phyloP scores from a whole-genome alignment of 2,329 filamentous ascomycete genomes.

The Truncatella angustata region DNA sequence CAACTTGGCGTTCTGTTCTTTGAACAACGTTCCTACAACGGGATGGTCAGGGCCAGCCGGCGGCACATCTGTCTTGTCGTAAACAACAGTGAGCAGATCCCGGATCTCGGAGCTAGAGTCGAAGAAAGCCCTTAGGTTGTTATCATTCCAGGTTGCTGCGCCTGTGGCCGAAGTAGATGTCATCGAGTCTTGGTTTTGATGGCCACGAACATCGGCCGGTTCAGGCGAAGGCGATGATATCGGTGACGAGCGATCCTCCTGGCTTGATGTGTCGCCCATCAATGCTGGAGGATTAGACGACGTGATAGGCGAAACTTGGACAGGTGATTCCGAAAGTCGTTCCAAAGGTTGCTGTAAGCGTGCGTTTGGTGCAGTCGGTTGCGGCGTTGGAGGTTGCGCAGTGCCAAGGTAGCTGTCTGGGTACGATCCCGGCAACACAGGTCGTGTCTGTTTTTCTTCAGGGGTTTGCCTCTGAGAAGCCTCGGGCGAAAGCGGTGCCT shows the following conservation, averaged over 20 bases:
- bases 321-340: slow-evolving; percentile 65
- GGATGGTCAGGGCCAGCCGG: slow-evolving; percentile 84
- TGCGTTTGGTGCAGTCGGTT: slow-evolving; percentile 31
- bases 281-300: slow-evolving; percentile 61
- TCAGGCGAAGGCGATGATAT: slow-evolving; percentile 65
- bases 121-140: slow-evolving; percentile 81
- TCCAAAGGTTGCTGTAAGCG: slow-evolving; percentile 30
- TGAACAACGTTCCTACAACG: slow-evolving; percentile 75
- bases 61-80: slow-evolving; percentile 82
- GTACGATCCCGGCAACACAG: slow-evolving; percentile 38
- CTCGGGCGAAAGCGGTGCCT: slow-evolving; percentile 4
- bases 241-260: slow-evolving; percentile 62
- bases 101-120: slow-evolving; percentile 86
- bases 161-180: slow-evolving; percentile 56
- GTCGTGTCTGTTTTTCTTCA: slow-evolving; percentile 26
- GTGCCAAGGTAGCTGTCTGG: slow-evolving; percentile 37
- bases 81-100: slow-evolving; percentile 86
- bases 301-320: slow-evolving; percentile 59
- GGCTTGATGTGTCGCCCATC: slow-evolving; percentile 68
- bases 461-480: slow-evolving; percentile 16
- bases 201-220: slow-evolving; percentile 44
- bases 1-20: slow-evolving; percentile 81
- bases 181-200: slow-evolving; percentile 45
- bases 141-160: slow-evolving; percentile 79
- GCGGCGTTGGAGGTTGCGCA: slow-evolving; percentile 25